Percentiles rank a stretch among this genome's conserved stretches.
These are phyloP conservation scores for Cytospora chrysosperma DNA, from an alignment of 2,329 filamentous ascomycete species.

Conservation along the genomic window DNA sequence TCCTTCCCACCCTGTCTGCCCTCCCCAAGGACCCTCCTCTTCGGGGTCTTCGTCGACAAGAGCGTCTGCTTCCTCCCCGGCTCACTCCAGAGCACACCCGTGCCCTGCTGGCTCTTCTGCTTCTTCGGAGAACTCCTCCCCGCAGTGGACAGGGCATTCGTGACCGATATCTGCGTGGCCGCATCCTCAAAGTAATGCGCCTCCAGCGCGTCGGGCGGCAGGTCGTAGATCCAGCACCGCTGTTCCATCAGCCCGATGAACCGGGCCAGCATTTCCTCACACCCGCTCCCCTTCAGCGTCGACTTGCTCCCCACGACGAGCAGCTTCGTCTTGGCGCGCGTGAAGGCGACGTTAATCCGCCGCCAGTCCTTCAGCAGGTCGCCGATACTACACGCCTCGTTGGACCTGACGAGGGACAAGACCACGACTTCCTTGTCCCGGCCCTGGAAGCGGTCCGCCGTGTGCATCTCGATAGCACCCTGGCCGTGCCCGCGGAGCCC, in stretches of 20 bases:
- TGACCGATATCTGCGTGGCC: conserved; percentile 47
- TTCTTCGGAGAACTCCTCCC: conserved; percentile 24
- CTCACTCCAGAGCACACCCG: conserved; percentile 7
- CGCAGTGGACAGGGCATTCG: conserved; percentile 25
- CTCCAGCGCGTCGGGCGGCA: conserved; percentile 63
- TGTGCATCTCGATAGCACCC: conserved; percentile 82
- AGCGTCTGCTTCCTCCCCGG: neutral
- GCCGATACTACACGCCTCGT: conserved; percentile 79
- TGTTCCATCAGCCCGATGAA: conserved; percentile 78
- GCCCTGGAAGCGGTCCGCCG: conserved; percentile 94
- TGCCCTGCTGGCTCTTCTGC: conserved; percentile 26
- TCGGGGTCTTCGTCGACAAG: conserved; percentile 6
- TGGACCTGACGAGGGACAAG: conserved; percentile 83
- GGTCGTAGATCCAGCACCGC: conserved; percentile 75
- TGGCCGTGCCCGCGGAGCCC: conserved; percentile 57
- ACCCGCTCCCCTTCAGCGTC: conserved; percentile 73
- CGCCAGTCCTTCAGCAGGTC: conserved; percentile 90
- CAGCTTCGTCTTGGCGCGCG: conserved; percentile 86
- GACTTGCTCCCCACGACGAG: conserved; percentile 79
- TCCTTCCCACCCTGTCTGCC: conserved; percentile 38
- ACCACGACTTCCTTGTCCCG: conserved; percentile 93
- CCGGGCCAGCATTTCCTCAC: conserved; percentile 71
- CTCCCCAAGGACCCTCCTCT: conserved; percentile 1
- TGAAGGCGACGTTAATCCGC: conserved; percentile 93
- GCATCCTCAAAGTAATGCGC: conserved; percentile 66